Percentiles rank a stretch among this genome's conserved stretches.
phyloP scores from a whole-genome alignment of 2,329 filamentous ascomycete species.

The Pseudogymnoascus sp. region DNA sequence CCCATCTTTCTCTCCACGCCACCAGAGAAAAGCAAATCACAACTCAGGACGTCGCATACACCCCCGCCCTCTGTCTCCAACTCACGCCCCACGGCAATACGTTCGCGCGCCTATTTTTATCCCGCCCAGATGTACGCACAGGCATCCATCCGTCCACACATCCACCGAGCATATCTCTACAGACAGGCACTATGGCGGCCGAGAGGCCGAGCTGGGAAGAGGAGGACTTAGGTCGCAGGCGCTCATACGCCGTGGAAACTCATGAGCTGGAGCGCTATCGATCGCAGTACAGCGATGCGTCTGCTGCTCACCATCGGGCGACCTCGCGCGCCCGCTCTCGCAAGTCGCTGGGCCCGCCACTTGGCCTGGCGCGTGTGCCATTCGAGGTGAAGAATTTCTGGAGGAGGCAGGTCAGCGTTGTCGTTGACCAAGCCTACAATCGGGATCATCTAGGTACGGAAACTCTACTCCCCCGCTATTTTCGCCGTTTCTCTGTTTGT shows the following conservation, averaged over 20 bases:
- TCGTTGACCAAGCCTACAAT: constrained; percentile 40
- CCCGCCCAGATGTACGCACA: constrained; percentile 1
- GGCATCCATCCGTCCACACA: constrained; percentile 1
- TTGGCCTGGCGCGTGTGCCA: constrained; percentile 12
- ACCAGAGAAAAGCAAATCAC: neutral
- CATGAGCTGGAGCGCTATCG: constrained; percentile 21
- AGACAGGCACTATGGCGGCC: constrained; percentile 1
- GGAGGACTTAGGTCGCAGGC: neutral
- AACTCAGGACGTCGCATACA: neutral
- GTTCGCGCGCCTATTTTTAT: constrained; percentile 4
- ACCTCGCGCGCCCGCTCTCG: constrained; percentile 1
- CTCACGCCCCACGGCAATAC: neutral
- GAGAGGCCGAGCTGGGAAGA: neutral
- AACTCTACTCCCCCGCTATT: neutral
- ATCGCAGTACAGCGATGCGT: constrained; percentile 17
- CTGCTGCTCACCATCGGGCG: neutral
- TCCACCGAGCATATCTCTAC: neutral
- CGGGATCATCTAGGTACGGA: constrained; percentile 48
- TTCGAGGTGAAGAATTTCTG: constrained; percentile 33
- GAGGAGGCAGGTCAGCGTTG: constrained; percentile 39
- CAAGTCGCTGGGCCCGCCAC: neutral
- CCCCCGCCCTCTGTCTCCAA: neutral
- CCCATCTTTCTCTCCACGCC: constrained; percentile 2
- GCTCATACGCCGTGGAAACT: constrained; percentile 17
- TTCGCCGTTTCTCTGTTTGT: constrained; percentile 1